Evolutionary conservation across 345 rosid species (phyloP).

Genomic region (Eucalyptus cladocalyx): DNA sequence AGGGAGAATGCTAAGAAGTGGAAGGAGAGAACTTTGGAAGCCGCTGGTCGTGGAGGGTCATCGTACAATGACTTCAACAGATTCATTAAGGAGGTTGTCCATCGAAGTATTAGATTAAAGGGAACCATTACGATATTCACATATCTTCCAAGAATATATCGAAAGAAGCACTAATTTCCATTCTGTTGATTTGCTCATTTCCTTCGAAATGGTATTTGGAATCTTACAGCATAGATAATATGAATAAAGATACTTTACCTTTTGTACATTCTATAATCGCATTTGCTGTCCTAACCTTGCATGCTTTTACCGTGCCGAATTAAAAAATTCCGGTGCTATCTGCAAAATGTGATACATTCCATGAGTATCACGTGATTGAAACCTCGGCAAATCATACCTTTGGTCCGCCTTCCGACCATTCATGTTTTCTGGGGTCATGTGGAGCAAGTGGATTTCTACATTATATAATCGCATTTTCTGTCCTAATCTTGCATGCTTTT

Average conservation of each 20-base stretch:
- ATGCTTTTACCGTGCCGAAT: neutral
- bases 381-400: neutral
- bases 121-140: neutral
- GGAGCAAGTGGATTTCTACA: neutral
- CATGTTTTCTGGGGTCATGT: neutral
- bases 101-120: neutral
- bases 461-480: neutral
- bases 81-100: conserved; percentile 2
- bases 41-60: conserved; percentile 3
- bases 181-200: neutral
- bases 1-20: conserved; percentile 8
- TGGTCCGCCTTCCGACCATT: conserved; percentile 21
- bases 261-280: neutral
- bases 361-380: neutral
- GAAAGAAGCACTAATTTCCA: neutral
- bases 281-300: neutral
- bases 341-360: neutral
- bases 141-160: neutral
- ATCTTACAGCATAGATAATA: neutral
- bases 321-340: neutral
- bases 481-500: neutral
- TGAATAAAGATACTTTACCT: neutral
- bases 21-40: conserved; percentile 11
- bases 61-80: neutral
- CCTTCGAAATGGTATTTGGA: neutral